Evolutionary conservation across 2,329 filamentous ascomycete genomes (phyloP).

Genomic region (Sporothrix humicola): DNA sequence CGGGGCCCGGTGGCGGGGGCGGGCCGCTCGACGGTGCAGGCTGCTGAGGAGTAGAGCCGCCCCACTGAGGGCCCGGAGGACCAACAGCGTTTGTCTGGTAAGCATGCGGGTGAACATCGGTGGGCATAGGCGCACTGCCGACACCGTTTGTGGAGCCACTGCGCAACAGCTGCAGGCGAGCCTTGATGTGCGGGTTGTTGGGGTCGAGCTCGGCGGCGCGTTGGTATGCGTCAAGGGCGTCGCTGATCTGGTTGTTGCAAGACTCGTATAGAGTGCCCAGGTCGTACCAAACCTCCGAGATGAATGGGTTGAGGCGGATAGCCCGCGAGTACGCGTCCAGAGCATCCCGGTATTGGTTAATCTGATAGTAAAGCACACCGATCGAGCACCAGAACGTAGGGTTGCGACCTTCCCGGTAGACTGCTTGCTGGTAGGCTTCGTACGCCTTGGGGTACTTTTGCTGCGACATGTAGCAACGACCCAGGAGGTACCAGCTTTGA

Average conservation of each 20-base stretch:
- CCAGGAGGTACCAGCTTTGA: conserved; percentile 98
- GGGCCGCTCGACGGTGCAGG: conserved; percentile 53
- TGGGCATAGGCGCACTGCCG: conserved; percentile 81
- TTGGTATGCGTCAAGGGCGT: conserved; percentile 94
- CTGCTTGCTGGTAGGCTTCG: conserved; percentile 97
- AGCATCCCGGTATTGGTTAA: conserved; percentile 98
- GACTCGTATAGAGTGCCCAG: conserved; percentile 96
- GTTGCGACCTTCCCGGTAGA: conserved; percentile 96
- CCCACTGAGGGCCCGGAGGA: conserved; percentile 88
- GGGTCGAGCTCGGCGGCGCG: conserved; percentile 94
- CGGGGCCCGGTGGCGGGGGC: conserved; percentile 63
- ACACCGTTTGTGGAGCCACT: conserved; percentile 76
- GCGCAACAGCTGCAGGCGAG: conserved; percentile 85
- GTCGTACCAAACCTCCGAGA: conserved; percentile 99
- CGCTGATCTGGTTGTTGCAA: conserved; percentile 97
- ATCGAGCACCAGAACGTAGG: conserved; percentile 99
- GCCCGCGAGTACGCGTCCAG: conserved; percentile 96
- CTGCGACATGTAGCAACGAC: conserved; percentile 98
- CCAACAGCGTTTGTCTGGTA: conserved; percentile 87
- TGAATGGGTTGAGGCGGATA: conserved; percentile 95
- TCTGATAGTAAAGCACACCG: conserved; percentile 98
- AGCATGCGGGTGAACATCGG: conserved; percentile 93
- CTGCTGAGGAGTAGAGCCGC: conserved; percentile 65
- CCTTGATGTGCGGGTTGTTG: conserved; percentile 93
- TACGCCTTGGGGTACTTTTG: conserved; percentile 99